Conservation (phyloP, 1,284 basidiomycete species). For the Ceratobasidium papillatum region DNA sequence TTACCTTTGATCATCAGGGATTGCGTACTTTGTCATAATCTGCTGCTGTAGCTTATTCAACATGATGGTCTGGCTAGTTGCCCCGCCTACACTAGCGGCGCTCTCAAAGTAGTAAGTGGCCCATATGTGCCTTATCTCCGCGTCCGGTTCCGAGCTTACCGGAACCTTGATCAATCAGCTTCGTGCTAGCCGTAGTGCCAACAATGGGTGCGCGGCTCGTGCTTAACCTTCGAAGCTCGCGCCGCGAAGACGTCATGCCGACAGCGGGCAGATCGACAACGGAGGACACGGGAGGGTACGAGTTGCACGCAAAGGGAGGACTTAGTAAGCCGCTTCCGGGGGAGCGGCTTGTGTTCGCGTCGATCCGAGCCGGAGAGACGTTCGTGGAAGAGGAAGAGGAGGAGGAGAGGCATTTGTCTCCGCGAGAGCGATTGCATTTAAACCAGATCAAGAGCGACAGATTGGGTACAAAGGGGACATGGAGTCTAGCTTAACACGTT, state of each 20-base stretch:
- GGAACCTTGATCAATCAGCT: conserved; percentile 15
- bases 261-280: background rate
- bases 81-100: conserved; percentile 16
- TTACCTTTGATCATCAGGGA: conserved; percentile 11
- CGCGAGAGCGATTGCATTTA: background rate
- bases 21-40: conserved; percentile 41
- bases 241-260: conserved; percentile 33
- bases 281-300: background rate
- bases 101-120: conserved; percentile 37
- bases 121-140: background rate
- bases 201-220: conserved; percentile 41
- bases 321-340: background rate
- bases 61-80: conserved; percentile 21
- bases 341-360: background rate
- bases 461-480: background rate
- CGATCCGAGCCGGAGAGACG: background rate
- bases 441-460: conserved; percentile 1
- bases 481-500: background rate
- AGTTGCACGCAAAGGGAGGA: background rate
- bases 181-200: conserved; percentile 37
- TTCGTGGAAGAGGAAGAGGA: background rate
- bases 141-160: background rate
- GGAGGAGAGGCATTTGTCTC: background rate
- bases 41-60: conserved; percentile 22
- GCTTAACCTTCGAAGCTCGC: conserved; percentile 37